phyloP scores from a whole-genome alignment of 176 grass and related monocot genomes.

The Carex pumila region DNA sequence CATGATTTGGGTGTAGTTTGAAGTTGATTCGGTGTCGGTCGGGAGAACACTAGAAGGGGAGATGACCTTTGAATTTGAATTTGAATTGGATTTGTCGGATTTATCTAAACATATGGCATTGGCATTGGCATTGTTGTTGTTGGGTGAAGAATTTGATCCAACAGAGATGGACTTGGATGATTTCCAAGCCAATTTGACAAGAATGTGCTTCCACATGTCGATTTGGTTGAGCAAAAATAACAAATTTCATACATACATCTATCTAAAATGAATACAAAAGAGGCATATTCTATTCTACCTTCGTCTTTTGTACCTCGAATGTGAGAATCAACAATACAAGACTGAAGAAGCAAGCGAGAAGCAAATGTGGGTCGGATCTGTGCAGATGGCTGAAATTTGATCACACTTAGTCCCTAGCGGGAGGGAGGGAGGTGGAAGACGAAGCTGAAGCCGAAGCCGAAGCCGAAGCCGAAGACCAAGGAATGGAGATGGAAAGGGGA shows the following conservation, averaged over 20 bases:
- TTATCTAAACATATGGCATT: slow-evolving; percentile 24
- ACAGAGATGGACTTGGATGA: slow-evolving; percentile 46
- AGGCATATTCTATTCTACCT: background rate
- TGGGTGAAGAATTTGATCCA: slow-evolving; percentile 17
- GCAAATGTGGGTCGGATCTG: slow-evolving; percentile 6
- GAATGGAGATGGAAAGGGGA: background rate
- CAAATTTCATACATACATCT: background rate
- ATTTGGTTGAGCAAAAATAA: slow-evolving; percentile 22
- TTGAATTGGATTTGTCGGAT: slow-evolving; percentile 12
- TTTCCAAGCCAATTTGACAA: slow-evolving; percentile 78
- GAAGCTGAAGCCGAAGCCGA: background rate
- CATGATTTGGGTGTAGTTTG: slow-evolving; percentile 24
- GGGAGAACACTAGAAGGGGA: slow-evolving; percentile 9
- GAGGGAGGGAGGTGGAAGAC: background rate
- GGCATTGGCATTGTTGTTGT: background rate
- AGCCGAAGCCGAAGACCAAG: background rate
- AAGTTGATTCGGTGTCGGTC: slow-evolving; percentile 24
- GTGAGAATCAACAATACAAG: background rate
- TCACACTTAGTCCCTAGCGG: background rate
- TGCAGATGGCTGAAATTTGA: background rate
- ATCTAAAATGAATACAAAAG: slow-evolving; percentile 2
- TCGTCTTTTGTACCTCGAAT: background rate
- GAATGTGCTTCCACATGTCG: slow-evolving; percentile 95
- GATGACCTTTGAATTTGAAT: background rate
- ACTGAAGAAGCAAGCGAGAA: background rate